phyloP scores from a whole-genome alignment of 2,329 filamentous ascomycete genomes.

The Phialophora tarda region DNA sequence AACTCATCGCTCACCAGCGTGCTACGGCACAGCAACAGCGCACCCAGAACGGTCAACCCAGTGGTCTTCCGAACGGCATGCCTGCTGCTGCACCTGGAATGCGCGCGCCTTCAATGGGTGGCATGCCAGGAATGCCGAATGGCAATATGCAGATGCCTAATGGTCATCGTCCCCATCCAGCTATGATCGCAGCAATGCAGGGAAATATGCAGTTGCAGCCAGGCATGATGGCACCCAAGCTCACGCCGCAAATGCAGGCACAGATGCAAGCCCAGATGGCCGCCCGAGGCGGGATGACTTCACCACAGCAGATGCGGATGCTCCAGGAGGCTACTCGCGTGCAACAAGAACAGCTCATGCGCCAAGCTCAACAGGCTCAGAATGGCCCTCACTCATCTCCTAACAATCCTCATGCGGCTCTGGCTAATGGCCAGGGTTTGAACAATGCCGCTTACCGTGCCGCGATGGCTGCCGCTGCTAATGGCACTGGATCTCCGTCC shows the following conservation, averaged over 20 bases:
- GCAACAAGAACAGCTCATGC: slow-evolving; percentile 45
- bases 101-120: slow-evolving; percentile 30
- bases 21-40: slow-evolving; percentile 56
- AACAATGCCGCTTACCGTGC: slow-evolving; percentile 54
- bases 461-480: slow-evolving; percentile 51
- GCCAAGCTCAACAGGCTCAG: slow-evolving; percentile 49
- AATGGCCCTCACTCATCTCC: slow-evolving; percentile 54
- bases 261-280: slow-evolving; percentile 68
- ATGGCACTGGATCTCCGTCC: slow-evolving; percentile 52
- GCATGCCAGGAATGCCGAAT: slow-evolving; percentile 45
- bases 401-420: slow-evolving; percentile 48
- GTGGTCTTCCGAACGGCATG: slow-evolving; percentile 56
- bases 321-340: slow-evolving; percentile 55
- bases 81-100: slow-evolving; percentile 41
- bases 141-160: slow-evolving; percentile 43
- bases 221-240: slow-evolving; percentile 52
- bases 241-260: slow-evolving; percentile 71
- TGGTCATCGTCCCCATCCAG: slow-evolving; percentile 48
- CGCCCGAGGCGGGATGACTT: slow-evolving; percentile 50
- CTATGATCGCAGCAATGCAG: slow-evolving; percentile 51
- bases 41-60: slow-evolving; percentile 50
- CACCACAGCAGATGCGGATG: slow-evolving; percentile 55
- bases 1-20: slow-evolving; percentile 63
- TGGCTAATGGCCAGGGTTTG: slow-evolving; percentile 47
- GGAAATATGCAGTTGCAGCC: slow-evolving; percentile 59